Percentiles rank a stretch among this genome's conserved stretches.
These are phyloP conservation scores for Citropsis articulata DNA, from an alignment of 345 rosid genomes.

Conservation along the genomic window DNA sequence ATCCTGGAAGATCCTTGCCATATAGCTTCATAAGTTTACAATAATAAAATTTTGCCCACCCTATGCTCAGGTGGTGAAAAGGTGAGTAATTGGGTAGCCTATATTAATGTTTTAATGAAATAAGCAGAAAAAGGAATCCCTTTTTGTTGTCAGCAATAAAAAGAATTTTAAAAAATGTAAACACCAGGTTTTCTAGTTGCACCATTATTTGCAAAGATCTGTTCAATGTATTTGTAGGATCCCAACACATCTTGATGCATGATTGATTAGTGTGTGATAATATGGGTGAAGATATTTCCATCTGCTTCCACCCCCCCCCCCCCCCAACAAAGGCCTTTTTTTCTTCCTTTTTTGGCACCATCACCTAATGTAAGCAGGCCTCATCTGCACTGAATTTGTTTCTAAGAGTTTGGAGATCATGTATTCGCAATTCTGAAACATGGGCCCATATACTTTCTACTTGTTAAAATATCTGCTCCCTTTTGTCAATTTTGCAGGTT, in stretches of 20 bases:
- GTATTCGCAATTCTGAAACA: background rate
- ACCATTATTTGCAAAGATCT: background rate
- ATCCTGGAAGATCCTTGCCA: background rate
- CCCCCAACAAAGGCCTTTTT: too few species aligned
- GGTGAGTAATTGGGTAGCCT: too few species aligned
- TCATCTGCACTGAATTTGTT: background rate
- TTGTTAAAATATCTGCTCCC: conserved; percentile 13
- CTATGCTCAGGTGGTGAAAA: background rate
- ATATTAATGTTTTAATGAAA: too few species aligned
- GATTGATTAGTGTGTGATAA: background rate
- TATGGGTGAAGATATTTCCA: too few species aligned
- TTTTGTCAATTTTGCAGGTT: conserved; percentile 45
- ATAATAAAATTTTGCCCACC: background rate
- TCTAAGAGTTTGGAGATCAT: background rate
- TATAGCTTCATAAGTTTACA: background rate
- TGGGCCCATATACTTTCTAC: background rate
- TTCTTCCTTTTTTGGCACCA: background rate
- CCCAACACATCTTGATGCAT: background rate
- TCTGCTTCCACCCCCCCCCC: too few species aligned
- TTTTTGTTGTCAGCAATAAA: too few species aligned
- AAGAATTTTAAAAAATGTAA: too few species aligned
- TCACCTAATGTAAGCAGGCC: background rate
- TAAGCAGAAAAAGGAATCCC: too few species aligned
- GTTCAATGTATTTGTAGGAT: background rate
- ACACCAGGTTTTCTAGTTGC: too few species aligned